Percentiles rank a stretch among this genome's conserved stretches.
These are phyloP conservation scores for Tarenaya hassleriana DNA, from an alignment of 345 rosid genomes.

Conservation along the genomic window DNA sequence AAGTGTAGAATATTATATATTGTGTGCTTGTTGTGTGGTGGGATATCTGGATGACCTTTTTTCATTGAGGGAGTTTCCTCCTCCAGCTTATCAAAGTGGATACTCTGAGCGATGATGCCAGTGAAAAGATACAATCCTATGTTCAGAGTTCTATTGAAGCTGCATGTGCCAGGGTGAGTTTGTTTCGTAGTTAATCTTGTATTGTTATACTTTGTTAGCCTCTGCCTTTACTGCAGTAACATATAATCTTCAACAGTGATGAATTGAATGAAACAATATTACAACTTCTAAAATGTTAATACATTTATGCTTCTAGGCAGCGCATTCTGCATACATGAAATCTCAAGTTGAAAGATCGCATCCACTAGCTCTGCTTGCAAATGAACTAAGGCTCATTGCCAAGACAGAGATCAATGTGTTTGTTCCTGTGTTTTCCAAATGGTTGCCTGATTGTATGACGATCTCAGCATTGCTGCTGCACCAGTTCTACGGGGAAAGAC, in stretches of 20 bases:
- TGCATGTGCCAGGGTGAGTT: conserved; percentile 64
- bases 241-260: neutral
- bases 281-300: conserved; percentile 8
- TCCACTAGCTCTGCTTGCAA: conserved; percentile 78
- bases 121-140: conserved; percentile 45
- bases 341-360: conserved; percentile 50
- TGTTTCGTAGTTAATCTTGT: conserved; percentile 14
- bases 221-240: neutral
- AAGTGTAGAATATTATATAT: conserved; percentile 11
- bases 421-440: conserved; percentile 53
- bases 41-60: conserved; percentile 12
- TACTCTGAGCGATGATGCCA: conserved; percentile 35
- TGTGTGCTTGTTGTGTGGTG: conserved; percentile 10
- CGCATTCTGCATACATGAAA: conserved; percentile 44
- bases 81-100: conserved; percentile 49
- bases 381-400: conserved; percentile 64
- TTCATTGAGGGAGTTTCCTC: conserved; percentile 21
- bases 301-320: conserved; percentile 40
- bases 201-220: conserved; percentile 5
- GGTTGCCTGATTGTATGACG: conserved; percentile 61
- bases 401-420: conserved; percentile 64
- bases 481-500: conserved; percentile 76
- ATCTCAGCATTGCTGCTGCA: conserved; percentile 58
- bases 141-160: conserved; percentile 66
- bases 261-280: neutral